Conservation (phyloP, 2,329 filamentous ascomycete genomes). For the Pyricularia sp. region DNA sequence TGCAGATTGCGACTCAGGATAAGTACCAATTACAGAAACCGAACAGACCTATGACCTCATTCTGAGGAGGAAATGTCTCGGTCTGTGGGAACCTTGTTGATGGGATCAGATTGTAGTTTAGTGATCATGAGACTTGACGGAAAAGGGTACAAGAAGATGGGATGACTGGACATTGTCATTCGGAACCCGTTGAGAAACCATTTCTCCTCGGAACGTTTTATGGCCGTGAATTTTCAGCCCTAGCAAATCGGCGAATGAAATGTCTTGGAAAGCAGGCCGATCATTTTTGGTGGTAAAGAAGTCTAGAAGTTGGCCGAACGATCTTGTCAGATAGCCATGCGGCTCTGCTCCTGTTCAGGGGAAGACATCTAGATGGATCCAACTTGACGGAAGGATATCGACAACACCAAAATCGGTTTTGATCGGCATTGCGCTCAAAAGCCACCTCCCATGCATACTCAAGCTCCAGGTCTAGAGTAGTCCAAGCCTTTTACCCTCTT, state of each 20-base stretch:
- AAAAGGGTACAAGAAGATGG: background rate
- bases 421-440: too few species aligned
- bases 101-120: background rate
- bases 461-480: slow-evolving; percentile 44
- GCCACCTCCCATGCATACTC: background rate
- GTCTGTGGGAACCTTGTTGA: background rate
- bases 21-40: background rate
- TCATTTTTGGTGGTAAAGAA: background rate
- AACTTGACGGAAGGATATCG: too few species aligned
- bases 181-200: background rate
- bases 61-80: background rate
- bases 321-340: background rate
- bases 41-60: background rate
- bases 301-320: background rate
- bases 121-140: background rate
- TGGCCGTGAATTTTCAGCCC: background rate
- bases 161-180: background rate
- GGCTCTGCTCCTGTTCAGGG: background rate
- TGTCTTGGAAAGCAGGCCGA: background rate
- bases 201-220: background rate
- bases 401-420: background rate
- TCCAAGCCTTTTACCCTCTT: slow-evolving; percentile 51
- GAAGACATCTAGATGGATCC: too few species aligned
- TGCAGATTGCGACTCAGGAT: background rate
- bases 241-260: background rate